Conservation (phyloP, 345 rosid genomes). For the Mangifera indica region DNA sequence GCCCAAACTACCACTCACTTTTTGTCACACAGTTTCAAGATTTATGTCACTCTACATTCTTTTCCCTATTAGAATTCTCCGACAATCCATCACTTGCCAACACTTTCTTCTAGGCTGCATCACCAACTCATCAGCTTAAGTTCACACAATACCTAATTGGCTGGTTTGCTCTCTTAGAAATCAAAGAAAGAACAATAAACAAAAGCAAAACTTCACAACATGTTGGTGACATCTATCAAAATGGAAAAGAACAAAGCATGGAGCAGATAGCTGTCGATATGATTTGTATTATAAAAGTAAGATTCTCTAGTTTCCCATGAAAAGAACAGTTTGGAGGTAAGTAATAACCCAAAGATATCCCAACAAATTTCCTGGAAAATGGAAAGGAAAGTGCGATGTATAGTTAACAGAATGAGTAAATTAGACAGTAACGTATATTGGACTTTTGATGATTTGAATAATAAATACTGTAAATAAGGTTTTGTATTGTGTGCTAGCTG, state of each 20-base stretch:
- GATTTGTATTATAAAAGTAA: neutral
- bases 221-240: neutral
- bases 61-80: conserved; percentile 10
- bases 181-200: neutral
- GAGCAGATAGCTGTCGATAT: neutral
- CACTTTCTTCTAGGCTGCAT: conserved; percentile 37
- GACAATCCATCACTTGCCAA: conserved; percentile 1
- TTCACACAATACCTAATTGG: neutral
- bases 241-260: neutral
- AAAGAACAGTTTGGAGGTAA: conserved; percentile 14
- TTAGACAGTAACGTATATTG: neutral
- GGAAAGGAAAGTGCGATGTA: neutral
- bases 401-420: neutral
- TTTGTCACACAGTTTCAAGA: conserved; percentile 20
- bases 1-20: conserved; percentile 9
- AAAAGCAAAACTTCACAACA: neutral
- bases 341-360: neutral
- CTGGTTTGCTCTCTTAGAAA: neutral
- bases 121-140: conserved; percentile 18
- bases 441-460: neutral
- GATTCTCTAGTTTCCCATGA: conserved; percentile 7
- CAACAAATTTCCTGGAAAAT: conserved; percentile 10
- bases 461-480: neutral
- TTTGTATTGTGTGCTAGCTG: too few relatives aligned
- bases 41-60: conserved; percentile 20